Evolutionary conservation across 768 basidiomycete genomes (phyloP), one percentile per base, ranked within the genome.

Genomic region (Dioszegia hungarica): DNA sequence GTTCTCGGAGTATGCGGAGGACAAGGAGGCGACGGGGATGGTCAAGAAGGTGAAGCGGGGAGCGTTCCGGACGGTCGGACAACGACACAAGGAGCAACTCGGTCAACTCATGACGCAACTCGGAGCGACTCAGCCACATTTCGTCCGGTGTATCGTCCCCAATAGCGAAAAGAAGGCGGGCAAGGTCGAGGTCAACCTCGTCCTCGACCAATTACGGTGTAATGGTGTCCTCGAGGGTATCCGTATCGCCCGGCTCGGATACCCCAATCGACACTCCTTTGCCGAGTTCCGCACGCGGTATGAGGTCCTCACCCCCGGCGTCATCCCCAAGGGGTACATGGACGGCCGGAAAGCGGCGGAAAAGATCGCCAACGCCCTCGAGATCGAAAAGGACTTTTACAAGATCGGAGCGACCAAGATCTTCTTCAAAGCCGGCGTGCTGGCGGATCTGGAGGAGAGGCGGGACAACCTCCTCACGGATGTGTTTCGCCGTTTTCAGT

Each of bases 161-260:
- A 99, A 99, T 67, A 79, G 81, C 19, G 79, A 85, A 77, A 98
- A 98, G 81, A 89, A 88, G 69, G 90, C 95, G 0, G 88, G 88
- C 5, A 83, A 88, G 40, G 82, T 99, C 61, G 93, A 95, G 66
- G 88, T 91, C 0, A 94, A 94, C 0, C 84, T 98, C 39, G 90
- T 98, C 3, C 83, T 99, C 17, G 94, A 98, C 69, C 95, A 99
- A 68, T 79, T 99, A 20, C 84, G 94, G 3, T 99, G 95, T 75
- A 99, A 99, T 75, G 95, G 95, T 85, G 95, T 99, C 0, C 81
- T 99, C 27, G 95, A 99, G 77, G 95, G 95, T 33, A 98, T 99
- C 68, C 87, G 95, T 31, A 98, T 99, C 67, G 94, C 95, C 5
- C 85, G 95, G 31, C 83, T 95, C 3, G 95, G 95, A 11, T 99